A percentile compares a stretch with the other conserved stretches of the same genome.
Evolutionary conservation across 2,329 filamentous ascomycete species (phyloP).

Genomic region (Penicillium italicum): DNA sequence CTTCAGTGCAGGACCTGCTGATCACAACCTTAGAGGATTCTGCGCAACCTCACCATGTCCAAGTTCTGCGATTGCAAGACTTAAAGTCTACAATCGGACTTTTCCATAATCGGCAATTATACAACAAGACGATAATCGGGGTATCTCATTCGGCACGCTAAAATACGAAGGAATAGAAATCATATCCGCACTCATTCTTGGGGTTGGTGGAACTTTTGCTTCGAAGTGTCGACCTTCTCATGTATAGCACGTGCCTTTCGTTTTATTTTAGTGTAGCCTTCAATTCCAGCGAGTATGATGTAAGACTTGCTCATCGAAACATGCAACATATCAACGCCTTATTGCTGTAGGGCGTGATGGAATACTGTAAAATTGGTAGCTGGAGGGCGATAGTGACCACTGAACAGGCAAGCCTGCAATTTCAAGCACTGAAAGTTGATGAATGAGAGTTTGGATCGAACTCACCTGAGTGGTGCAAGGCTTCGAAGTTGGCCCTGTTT

Average conservation of each 20-base stretch:
- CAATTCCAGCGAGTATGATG: slow-evolving; percentile 74
- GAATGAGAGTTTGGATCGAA: background rate
- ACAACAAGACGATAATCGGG: too few relatives aligned
- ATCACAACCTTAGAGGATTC: background rate
- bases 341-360: slow-evolving; percentile 66
- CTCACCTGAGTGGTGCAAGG: slow-evolving; percentile 57
- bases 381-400: slow-evolving; percentile 82
- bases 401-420: slow-evolving; percentile 44
- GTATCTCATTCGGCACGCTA: too few relatives aligned
- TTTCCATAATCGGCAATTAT: too few relatives aligned
- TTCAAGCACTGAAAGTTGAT: background rate
- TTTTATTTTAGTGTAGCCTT: slow-evolving; percentile 70
- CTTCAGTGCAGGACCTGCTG: slow-evolving; percentile 1
- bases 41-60: background rate
- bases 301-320: slow-evolving; percentile 80
- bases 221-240: slow-evolving; percentile 18
- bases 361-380: slow-evolving; percentile 80
- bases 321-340: slow-evolving; percentile 72
- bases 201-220: background rate
- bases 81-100: background rate
- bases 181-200: background rate
- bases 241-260: slow-evolving; percentile 20
- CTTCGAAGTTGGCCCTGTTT: slow-evolving; percentile 71
- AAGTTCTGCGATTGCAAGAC: background rate
- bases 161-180: too few relatives aligned